Evolutionary conservation across 2,329 filamentous ascomycete genomes (phyloP), one percentile per base, ranked within the genome.

Genomic region (Chalara sp.): DNA sequence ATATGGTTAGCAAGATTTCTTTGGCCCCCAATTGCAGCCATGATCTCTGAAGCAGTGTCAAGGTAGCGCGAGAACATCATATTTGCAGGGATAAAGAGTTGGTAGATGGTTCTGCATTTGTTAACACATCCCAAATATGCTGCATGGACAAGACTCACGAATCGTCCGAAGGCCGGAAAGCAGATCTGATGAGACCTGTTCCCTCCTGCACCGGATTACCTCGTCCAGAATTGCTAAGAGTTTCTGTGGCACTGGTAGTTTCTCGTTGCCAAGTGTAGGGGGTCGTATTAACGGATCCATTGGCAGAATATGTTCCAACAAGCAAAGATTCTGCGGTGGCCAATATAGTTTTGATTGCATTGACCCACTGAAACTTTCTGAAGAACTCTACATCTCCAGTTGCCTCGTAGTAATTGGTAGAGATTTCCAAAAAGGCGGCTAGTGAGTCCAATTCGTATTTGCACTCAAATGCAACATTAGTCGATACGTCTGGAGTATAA

Each of bases 381-480:
- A 95, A 96, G 53, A 89, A 89, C 49, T 76, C 78, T 1, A 74
- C 79, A 37, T 91, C 91, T 1, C 76, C 76, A 0, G 89, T 95
- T 53, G 80, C 76, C 28, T 80, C 75, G 69, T 87, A 80, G 72
- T 95, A 96, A 62, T 93, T 81, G 56, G 88, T 87, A 1, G 82
- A 84, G 5, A 97, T 75, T 41, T 88, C 81, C 6, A 97, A 75
- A 67, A 96, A 96, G 32, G 89, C 84, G 1, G 91, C 89, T 1
- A 96, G 77, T 8, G 87, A 92, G 71, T 96, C 91, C 44, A 96
- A 81, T 70, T 96, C 92, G 68, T 93, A 96, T 68, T 96, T 96
- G 78, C 92, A 96, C 68, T 96, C 92, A 64, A 93, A 96, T 0
- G 95, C 90, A 37, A 83, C 74, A 1, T 77, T 75, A 60, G 89